Evolutionary conservation across 768 basidiomycete genomes (phyloP), one percentile per base, ranked within the genome.

Genomic region (Mycena filopes): DNA sequence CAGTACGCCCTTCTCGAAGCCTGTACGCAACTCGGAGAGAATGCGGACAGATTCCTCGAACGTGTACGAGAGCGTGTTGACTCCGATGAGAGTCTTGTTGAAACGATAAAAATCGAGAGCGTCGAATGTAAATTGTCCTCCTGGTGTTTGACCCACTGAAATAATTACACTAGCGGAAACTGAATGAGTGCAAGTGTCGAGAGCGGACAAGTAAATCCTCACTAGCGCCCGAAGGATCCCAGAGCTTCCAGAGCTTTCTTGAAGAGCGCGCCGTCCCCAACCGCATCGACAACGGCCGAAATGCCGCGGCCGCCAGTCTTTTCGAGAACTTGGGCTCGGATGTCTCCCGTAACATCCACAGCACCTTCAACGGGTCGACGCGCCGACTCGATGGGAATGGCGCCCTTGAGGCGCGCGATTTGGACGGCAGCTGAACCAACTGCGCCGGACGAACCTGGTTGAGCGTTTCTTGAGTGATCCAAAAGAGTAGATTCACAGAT

Each of bases 81-180:
- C 46, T 25, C 63, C 63, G n/a, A 40, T 25, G 5, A 64, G 36
- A 21, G 55, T 50, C 36, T 40, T 57, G 54, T 58, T 50, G 38
- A 57, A 31, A n/a, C 63, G 53, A 18, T 64, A 64, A n/a, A 64
- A 50, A 43, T 64, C 47, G 16, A 64, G 47, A 11, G 54, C 63
- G 36, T 64, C 48, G 15, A 64, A 64, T 8, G 45, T 64, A 23
- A 40, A 64, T 49, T 64, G 63, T 47, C 49, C 49, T 36, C 55
- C 47, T 11, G 55, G 63, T 5, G 63, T 64, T 42, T 64, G 54
- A 15, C 23, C 63, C 4, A 45, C 63, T 12, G 63, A 55, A 43
- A 64, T 33, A 33, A 64, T 41, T 2, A 64, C 55, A 15, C 63
- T 64, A 18, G 10, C 20, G n/a, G 18, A 48, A 15, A 36, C 15